Percentiles rank a stretch among this genome's conserved stretches.
phyloP scores from a whole-genome alignment of 352 stramenopile genomes.

The Phytophthora lateralis region DNA sequence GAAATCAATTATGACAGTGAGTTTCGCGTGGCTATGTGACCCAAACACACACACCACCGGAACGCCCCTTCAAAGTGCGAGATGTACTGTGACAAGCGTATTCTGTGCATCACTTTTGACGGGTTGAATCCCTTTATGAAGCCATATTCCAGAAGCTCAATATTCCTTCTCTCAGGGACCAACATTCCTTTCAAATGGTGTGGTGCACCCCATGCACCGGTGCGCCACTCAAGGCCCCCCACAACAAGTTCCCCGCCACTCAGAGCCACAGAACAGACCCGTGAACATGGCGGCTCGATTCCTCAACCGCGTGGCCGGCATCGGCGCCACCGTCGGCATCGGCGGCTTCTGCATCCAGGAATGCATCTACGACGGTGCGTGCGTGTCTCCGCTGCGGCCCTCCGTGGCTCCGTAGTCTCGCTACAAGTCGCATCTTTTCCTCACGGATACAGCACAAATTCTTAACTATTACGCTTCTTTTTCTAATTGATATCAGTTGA shows the following conservation, averaged over 20 bases:
- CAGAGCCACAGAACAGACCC: conserved; percentile 33
- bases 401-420: not conserved
- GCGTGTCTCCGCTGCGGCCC: conserved; percentile 5
- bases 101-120: not conserved
- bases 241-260: conserved; percentile 17
- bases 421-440: conserved; percentile 7
- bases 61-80: conserved; percentile 17
- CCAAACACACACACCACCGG: conserved; percentile 10
- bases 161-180: conserved; percentile 9
- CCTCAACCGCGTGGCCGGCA: conserved; percentile 69
- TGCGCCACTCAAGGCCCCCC: conserved; percentile 21
- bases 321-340: conserved; percentile 66
- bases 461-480: conserved; percentile 15
- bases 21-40: conserved; percentile 12
- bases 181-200: conserved; percentile 11
- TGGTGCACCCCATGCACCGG: conserved; percentile 8
- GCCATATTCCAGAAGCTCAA: conserved; percentile 10
- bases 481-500: conserved; percentile 86
- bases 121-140: conserved; percentile 7
- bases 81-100: not conserved
- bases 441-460: not conserved
- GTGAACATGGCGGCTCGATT: conserved; percentile 71
- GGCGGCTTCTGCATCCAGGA: conserved; percentile 74
- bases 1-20: not conserved
- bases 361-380: conserved; percentile 87